Base-by-base conservation (phyloP, 768 basidiomycete species). In the Mrakia hoshinonis region DNA sequence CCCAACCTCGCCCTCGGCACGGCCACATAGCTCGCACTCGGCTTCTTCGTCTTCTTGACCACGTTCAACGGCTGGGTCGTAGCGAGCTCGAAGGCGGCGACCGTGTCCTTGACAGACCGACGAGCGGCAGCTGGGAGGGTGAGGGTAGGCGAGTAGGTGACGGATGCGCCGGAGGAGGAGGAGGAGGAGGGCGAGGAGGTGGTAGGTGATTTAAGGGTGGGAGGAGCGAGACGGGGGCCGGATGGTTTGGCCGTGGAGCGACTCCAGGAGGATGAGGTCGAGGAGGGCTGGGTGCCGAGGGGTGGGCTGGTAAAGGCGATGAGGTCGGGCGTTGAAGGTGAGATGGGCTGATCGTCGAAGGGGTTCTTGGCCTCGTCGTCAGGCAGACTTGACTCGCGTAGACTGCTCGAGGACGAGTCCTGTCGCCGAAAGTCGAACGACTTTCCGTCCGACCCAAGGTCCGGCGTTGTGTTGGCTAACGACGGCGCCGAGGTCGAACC, bases 31-130 rank as follows among this genome's bases (percentile, higher is more conserved):
- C 65, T 60, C n/a, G 58, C 48, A 13, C n/a, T 66, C 43, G 29
- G 38, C 39, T 52, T 47, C 65, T 58, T 60, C 20, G 18, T 34
- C 52, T 31, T 49, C 39, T 67, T 48, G 46, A 47, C n/a, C 18
- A 49, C 58, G 43, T 58, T 46, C 22, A 54, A 46, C 6, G 31
- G 69, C 18, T 43, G 48, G 1, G 61, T 63, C 31, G n/a, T 29
- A 18, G 46, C 61, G 34, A 51, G 69, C 51, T 71, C 70, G 38
- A 71, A 71, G 2, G 70, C 70, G 11, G 70, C 70, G 46, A 71
- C 52, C 11, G 62, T 60, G 24, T 71, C 70, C 22, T 51, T 10
- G 22, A 71, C 70, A 24, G 70, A 71, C 15, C 70, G 63, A 22
- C 70, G 52, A 4, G 51, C 18, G 39, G 63, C 31, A 10, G 70